Evolutionary conservation across 2,329 filamentous ascomycete species (phyloP), one percentile per base, ranked within the genome.

Genomic region (Fusarium globosum): DNA sequence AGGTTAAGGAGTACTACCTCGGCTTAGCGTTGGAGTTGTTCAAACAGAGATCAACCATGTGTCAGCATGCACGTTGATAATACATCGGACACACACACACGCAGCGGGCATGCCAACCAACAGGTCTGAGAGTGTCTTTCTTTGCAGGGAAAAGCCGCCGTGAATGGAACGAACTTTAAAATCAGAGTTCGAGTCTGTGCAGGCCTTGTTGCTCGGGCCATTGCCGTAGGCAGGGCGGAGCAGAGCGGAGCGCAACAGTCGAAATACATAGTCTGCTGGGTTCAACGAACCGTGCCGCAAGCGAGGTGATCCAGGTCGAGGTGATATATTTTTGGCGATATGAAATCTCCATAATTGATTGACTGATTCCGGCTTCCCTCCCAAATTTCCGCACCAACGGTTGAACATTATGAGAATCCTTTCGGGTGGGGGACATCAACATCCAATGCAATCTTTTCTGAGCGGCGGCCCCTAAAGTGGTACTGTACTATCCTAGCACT

Each of bases 271-370:
- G 30, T 15, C 30, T 51, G 26, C 59, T 59, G 69, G 67, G 67
- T 71, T 68, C 46, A 48, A 56, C 42, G 46, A 62, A 56, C 66
- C 42, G 56, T 62, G 66, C 68, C 51, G 57, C 58, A 73, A 74
- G 56, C 68, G 67, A 71, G 59, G 53, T 38, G 42, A 51, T 30
- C 59, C 26, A 39, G 33, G 49, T 62, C 49, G 21, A 49, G 38
- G 41, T 41, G 60, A 41, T 26, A 18, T 18, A 48, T 48, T 69
- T 63, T 38, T 56, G 59, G 51, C 53, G 58, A 56, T 59, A 52
- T 46, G 46, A 39, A 23, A 56, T 61, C 68, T 21, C 49, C 55
- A 65, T 69, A 65, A 65, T 43, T 70, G 52, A 49, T 65, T 48
- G 42, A 65, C 21, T 49, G 45, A 35, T 65, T 52, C 59, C 56